phyloP scores from a whole-genome alignment of 163 green algal genomes.

The Scenedesmus sp. region DNA sequence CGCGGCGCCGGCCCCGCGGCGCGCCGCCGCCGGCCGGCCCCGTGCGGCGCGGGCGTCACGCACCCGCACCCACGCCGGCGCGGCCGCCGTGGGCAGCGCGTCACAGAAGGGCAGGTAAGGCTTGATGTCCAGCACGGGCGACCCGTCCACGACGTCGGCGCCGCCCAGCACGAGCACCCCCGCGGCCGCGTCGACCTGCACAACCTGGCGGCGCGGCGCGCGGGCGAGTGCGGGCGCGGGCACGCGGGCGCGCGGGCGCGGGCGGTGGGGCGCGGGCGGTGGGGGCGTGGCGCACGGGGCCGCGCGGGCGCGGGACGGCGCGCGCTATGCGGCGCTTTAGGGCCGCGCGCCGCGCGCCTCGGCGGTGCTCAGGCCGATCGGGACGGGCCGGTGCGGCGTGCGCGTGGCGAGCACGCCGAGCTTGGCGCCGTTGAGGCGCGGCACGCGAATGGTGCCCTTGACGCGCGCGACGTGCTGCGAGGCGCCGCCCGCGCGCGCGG shows the following conservation, averaged over 20 bases:
- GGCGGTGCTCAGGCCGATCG: conserved; percentile 84
- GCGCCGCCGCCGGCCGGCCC: no score
- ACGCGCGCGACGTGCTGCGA: conserved; percentile 3
- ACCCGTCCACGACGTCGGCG: conserved; percentile 87
- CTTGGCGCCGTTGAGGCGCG: conserved; percentile 82
- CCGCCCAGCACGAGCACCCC: conserved; percentile 71
- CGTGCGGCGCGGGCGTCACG: no score
- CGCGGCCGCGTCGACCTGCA: conserved; percentile 18
- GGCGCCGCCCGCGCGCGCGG: neutral
- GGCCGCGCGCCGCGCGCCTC: conserved; percentile 46
- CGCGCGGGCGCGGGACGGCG: no score
- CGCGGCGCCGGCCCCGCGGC: no score
- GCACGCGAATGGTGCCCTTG: conserved; percentile 84
- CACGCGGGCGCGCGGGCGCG: no score
- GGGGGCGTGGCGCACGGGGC: no score
- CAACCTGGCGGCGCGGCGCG: conserved; percentile 1
- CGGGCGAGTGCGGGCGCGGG: neutral
- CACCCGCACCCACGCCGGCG: conserved; percentile 61
- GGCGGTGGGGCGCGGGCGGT: no score
- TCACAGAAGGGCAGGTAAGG: conserved; percentile 95
- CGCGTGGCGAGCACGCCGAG: conserved; percentile 90
- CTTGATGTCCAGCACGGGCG: conserved; percentile 94
- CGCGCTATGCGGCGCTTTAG: neutral
- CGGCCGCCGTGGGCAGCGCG: conserved; percentile 45
- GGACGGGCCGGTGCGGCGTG: conserved; percentile 85